Conservation (phyloP, 169 alveolate species). For the Neospora caninum region DNA sequence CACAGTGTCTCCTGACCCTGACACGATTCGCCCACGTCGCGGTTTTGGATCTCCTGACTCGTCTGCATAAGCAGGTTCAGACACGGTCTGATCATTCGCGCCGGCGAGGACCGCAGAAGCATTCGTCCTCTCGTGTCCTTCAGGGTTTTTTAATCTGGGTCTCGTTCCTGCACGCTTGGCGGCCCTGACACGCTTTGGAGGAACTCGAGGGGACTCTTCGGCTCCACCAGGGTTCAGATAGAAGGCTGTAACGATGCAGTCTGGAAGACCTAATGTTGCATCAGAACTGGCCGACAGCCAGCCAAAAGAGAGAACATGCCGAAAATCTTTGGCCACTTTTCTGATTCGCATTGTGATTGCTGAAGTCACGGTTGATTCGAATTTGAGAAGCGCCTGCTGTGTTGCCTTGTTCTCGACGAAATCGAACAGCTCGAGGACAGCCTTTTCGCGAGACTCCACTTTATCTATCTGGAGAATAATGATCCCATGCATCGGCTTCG, state of each 20-base stretch:
- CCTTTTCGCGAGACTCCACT: slow-evolving; percentile 20
- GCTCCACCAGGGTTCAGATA: slow-evolving; percentile 10
- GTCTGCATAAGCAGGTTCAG: too few species aligned
- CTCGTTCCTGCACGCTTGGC: too few species aligned
- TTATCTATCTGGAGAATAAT: slow-evolving; percentile 52
- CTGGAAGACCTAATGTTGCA: background rate
- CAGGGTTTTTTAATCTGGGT: too few species aligned
- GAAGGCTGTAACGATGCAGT: slow-evolving; percentile 27
- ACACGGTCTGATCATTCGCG: too few species aligned
- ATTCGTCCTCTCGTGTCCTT: too few species aligned
- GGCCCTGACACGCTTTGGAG: background rate
- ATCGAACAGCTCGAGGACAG: background rate
- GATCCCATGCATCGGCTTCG: slow-evolving; percentile 64
- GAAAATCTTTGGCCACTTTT: background rate
- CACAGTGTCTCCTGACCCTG: too few species aligned
- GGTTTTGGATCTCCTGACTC: too few species aligned
- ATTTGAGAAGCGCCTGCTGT: slow-evolving; percentile 12
- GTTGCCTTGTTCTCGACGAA: background rate
- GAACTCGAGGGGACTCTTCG: background rate
- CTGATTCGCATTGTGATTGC: slow-evolving; percentile 14
- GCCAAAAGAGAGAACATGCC: background rate
- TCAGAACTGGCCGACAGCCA: background rate
- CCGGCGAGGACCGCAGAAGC: too few species aligned
- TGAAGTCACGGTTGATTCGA: slow-evolving; percentile 24
- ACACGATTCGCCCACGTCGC: too few species aligned